These are phyloP conservation scores for Solanum piurae DNA, from an alignment of 257 asterid species.

Conservation along the genomic window DNA sequence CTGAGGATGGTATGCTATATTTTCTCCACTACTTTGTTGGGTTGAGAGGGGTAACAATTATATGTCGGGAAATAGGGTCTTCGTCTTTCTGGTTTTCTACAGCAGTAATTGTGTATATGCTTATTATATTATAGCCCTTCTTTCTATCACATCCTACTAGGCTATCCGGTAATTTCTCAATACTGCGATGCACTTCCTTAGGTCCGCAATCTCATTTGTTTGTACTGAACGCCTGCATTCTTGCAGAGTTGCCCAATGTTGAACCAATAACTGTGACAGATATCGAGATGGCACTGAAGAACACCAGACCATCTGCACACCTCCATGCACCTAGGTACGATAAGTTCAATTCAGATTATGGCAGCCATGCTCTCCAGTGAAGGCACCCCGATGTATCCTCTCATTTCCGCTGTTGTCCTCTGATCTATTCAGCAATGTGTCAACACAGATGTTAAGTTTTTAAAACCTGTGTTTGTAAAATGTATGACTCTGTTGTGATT, in stretches of 20 bases:
- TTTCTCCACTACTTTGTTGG: background rate
- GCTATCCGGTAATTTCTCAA: background rate
- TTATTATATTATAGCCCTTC: background rate
- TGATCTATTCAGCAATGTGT: background rate
- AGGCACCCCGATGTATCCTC: conserved; percentile 9
- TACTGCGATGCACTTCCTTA: background rate
- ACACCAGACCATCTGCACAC: conserved; percentile 95
- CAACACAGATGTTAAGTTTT: background rate
- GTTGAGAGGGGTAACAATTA: background rate
- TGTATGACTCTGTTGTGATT: background rate
- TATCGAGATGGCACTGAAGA: conserved; percentile 69
- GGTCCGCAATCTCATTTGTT: background rate
- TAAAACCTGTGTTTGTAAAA: background rate
- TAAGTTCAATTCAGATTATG: conserved; percentile 75
- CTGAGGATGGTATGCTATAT: conserved; percentile 66
- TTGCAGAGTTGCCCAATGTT: conserved; percentile 72
- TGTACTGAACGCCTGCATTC: background rate
- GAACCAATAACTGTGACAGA: conserved; percentile 74
- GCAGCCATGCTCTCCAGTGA: conserved; percentile 90
- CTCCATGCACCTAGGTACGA: conserved; percentile 81
- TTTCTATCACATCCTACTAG: background rate
- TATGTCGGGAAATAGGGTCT: background rate
- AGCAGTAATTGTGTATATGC: background rate
- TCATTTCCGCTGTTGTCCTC: background rate
- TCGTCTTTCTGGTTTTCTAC: background rate